Evolutionary conservation across 768 basidiomycete species (phyloP).

Genomic region (Rhodotorula graminis): DNA sequence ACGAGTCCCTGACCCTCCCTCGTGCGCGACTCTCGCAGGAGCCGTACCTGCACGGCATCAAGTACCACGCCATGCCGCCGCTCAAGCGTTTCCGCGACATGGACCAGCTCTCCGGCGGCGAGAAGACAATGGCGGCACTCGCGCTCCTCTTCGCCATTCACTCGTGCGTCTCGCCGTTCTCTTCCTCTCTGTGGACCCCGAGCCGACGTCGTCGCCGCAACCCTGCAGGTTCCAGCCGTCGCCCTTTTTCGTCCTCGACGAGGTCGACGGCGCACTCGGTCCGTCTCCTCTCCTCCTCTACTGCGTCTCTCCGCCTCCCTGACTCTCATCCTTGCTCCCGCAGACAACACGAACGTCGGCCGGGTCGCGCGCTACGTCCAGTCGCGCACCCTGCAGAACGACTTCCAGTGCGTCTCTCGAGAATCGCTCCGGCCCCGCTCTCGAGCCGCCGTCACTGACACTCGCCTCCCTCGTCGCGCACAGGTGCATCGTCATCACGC

Average conservation of each 20-base stretch:
- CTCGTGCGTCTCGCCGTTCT: slow-evolving; percentile 54
- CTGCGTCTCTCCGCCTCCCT: background rate
- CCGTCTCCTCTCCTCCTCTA: background rate
- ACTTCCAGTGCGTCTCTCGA: slow-evolving; percentile 26
- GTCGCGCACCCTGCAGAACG: slow-evolving; percentile 64
- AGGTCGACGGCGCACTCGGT: slow-evolving; percentile 85
- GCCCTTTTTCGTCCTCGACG: slow-evolving; percentile 97
- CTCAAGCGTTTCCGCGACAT: slow-evolving; percentile 99
- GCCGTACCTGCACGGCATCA: slow-evolving; percentile 81
- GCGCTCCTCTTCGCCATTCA: slow-evolving; percentile 95
- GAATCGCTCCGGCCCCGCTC: background rate
- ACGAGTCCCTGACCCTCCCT: too few relatives aligned
- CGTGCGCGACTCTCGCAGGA: slow-evolving; percentile 53
- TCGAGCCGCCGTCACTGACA: background rate
- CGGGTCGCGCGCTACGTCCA: slow-evolving; percentile 92
- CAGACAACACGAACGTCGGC: slow-evolving; percentile 94
- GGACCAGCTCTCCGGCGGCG: slow-evolving; percentile 96
- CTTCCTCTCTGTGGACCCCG: background rate
- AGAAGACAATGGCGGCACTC: slow-evolving; percentile 97
- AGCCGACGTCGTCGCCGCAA: too few relatives aligned
- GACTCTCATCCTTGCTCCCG: background rate
- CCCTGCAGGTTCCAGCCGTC: slow-evolving; percentile 80
- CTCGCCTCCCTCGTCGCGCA: background rate
- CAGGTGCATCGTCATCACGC: slow-evolving; percentile 86
- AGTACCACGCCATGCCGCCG: slow-evolving; percentile 99